These are phyloP conservation scores for Leccinum angustisporum DNA, from an alignment of 1,284 basidiomycete genomes.

Conservation along the genomic window DNA sequence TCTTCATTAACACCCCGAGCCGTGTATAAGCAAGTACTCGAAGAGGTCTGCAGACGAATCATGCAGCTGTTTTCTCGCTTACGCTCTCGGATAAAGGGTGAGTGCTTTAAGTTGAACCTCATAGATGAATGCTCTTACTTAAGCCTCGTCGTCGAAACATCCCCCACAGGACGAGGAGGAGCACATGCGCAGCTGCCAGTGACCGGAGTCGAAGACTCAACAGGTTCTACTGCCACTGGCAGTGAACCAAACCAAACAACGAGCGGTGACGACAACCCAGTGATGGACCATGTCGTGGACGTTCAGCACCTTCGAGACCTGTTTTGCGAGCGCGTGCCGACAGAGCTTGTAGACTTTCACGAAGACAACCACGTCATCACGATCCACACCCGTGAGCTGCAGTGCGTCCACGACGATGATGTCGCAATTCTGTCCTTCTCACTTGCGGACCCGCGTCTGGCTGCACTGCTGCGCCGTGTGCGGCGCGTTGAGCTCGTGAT, in stretches of 20 bases:
- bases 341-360: not conserved
- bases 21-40: not conserved
- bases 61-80: not conserved
- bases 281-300: not conserved
- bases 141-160: not conserved
- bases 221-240: not conserved
- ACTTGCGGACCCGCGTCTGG: not conserved
- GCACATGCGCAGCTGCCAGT: too few species aligned
- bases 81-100: not conserved
- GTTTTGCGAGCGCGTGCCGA: not conserved
- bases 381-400: not conserved
- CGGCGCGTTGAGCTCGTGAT: not conserved
- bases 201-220: not conserved
- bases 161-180: not conserved
- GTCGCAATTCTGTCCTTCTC: not conserved
- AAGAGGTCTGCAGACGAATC: not conserved
- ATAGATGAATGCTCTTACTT: not conserved
- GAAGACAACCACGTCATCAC: not conserved
- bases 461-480: not conserved
- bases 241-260: not conserved
- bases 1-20: not conserved
- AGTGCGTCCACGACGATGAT: not conserved
- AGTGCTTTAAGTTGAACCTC: not conserved
- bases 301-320: not conserved
- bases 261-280: not conserved